A percentile compares a stretch with the other conserved stretches of the same genome.
Evolutionary conservation across 179 eudicot species (phyloP).

Genomic region (Corrigiola litoralis): DNA sequence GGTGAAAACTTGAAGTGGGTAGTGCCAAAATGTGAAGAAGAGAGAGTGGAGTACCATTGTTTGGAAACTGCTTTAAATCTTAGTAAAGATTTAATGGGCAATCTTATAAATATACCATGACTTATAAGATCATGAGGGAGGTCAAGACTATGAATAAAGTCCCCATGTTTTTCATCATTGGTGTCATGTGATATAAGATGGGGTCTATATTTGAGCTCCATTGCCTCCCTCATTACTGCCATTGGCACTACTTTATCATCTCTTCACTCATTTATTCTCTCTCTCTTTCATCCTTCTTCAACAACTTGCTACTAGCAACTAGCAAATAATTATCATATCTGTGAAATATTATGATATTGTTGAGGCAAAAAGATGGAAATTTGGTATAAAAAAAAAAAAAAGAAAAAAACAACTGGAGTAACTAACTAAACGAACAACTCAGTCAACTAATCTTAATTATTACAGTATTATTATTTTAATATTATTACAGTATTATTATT

Average conservation of each 20-base stretch:
- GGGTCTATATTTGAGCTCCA: neutral
- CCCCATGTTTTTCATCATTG: slow-evolving; percentile 1
- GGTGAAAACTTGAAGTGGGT: slow-evolving; percentile 8
- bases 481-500: too few species aligned
- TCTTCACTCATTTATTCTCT: neutral
- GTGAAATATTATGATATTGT: neutral
- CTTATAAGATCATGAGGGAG: slow-evolving; percentile 28
- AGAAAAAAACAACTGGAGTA: too few species aligned
- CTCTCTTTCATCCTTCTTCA: neutral
- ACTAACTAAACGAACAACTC: too few species aligned
- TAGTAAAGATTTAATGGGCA: slow-evolving; percentile 25
- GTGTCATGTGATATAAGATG: neutral
- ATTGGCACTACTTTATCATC: neutral
- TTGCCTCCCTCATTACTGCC: slow-evolving; percentile 9
- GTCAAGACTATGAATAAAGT: slow-evolving; percentile 9
- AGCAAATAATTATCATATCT: neutral
- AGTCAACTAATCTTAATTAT: too few species aligned
- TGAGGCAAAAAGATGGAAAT: too few species aligned
- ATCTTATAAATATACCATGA: slow-evolving; percentile 7
- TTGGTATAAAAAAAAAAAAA: too few species aligned
- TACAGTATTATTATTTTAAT: too few species aligned
- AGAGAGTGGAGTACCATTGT: slow-evolving; percentile 25
- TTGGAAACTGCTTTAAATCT: slow-evolving; percentile 23
- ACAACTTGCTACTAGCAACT: neutral
- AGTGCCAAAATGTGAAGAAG: slow-evolving; percentile 23